Evolutionary conservation across 2,329 filamentous ascomycete species (phyloP).

Genomic region (Trichophyton schoenleinii): DNA sequence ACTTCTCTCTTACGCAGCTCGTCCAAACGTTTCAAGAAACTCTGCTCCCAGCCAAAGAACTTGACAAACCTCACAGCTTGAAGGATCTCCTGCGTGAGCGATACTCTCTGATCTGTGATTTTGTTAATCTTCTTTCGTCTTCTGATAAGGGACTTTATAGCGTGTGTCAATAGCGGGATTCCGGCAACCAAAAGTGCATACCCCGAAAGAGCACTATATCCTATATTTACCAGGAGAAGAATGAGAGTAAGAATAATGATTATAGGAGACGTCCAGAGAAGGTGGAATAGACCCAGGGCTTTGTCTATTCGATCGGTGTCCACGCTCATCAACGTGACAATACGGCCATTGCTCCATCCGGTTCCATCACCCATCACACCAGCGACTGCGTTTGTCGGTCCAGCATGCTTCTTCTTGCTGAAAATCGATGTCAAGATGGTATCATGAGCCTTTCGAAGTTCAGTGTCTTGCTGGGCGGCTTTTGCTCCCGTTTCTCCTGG

Average conservation of each 20-base stretch:
- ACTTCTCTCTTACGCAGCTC: slow-evolving; percentile 68
- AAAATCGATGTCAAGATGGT: slow-evolving; percentile 25
- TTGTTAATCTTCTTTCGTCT: slow-evolving; percentile 77
- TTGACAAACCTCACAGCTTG: slow-evolving; percentile 91
- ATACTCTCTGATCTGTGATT: slow-evolving; percentile 83
- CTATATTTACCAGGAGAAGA: slow-evolving; percentile 72
- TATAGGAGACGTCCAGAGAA: slow-evolving; percentile 78
- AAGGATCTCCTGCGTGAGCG: slow-evolving; percentile 82
- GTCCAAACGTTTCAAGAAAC: slow-evolving; percentile 65
- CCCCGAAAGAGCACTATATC: slow-evolving; percentile 78
- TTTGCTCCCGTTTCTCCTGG: slow-evolving; percentile 31
- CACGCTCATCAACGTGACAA: slow-evolving; percentile 88
- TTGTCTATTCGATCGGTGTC: slow-evolving; percentile 89
- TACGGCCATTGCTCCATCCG: slow-evolving; percentile 85
- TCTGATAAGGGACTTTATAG: slow-evolving; percentile 63
- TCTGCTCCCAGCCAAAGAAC: slow-evolving; percentile 88
- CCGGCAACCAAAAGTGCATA: slow-evolving; percentile 70
- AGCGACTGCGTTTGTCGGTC: slow-evolving; percentile 22
- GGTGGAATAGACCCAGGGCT: slow-evolving; percentile 77
- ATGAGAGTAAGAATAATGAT: slow-evolving; percentile 65
- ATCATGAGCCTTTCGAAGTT: slow-evolving; percentile 33
- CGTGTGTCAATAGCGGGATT: slow-evolving; percentile 62
- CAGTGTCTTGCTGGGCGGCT: slow-evolving; percentile 28
- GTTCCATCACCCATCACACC: slow-evolving; percentile 55
- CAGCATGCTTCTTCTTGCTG: slow-evolving; percentile 22